Evolutionary conservation across 1,284 basidiomycete species (phyloP).

Genomic region (Xerocomus amazonicus): DNA sequence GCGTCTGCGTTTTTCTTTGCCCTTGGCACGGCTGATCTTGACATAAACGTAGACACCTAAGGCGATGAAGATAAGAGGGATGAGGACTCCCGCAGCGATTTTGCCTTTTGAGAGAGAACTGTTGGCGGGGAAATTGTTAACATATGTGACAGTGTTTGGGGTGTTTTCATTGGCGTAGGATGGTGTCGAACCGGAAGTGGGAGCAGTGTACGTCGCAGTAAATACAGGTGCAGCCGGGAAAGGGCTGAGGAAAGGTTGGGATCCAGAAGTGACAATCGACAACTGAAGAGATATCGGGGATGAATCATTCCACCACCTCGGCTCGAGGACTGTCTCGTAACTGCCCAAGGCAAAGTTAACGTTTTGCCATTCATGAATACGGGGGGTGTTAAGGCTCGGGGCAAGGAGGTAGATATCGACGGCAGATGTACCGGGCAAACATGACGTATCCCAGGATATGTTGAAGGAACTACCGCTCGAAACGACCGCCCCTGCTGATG

Average conservation of each 20-base stretch:
- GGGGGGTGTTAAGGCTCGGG: constrained; percentile 42
- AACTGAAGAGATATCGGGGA: constrained; percentile 57
- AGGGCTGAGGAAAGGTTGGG: constrained; percentile 52
- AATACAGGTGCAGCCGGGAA: constrained; percentile 73
- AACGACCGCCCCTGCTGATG: constrained; percentile 51
- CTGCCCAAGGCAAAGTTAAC: constrained; percentile 56
- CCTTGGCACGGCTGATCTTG: constrained; percentile 54
- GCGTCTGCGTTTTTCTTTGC: constrained; percentile 57
- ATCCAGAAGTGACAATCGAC: constrained; percentile 56
- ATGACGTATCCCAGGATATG: constrained; percentile 72
- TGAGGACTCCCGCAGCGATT: constrained; percentile 73
- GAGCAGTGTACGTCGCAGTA: constrained; percentile 55
- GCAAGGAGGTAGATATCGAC: constrained; percentile 78
- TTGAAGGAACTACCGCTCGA: constrained; percentile 53
- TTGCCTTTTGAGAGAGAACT: constrained; percentile 53
- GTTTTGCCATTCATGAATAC: constrained; percentile 62
- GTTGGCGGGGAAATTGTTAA: constrained; percentile 36
- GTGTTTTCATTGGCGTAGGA: constrained; percentile 38
- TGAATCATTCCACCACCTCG: constrained; percentile 78
- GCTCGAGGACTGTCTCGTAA: constrained; percentile 54
- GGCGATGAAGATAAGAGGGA: constrained; percentile 61
- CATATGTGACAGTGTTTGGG: constrained; percentile 37
- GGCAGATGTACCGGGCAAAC: constrained; percentile 39
- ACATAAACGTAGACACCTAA: constrained; percentile 52
- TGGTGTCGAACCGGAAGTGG: constrained; percentile 43